Base-by-base conservation (phyloP, 176 grass and related monocot species). In the Cenchrus fungigraminus region DNA sequence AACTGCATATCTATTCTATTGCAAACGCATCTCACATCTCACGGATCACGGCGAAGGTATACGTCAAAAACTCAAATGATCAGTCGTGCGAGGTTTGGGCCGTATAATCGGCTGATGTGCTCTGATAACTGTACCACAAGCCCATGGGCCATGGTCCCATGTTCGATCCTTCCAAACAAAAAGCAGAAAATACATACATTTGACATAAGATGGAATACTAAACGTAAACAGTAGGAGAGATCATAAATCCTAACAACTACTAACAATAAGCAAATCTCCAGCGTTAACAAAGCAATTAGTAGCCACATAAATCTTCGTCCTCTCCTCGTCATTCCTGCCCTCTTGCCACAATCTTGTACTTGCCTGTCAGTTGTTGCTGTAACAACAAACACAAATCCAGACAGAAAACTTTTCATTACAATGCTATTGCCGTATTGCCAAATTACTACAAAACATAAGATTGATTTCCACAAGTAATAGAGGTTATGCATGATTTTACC, bases 281-380 rank as follows among this genome's bases (percentile, higher is more conserved):
- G 50, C 22, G 25, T 12, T 68, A 9, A 9, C 28, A 10, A 65
- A 44, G 9, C 11, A 74, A 76, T 22, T 6, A 22, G 4, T 4
- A 22, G 4, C 4, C 10, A 10, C 56, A 55, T 12, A 3, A 11
- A 74, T 60, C 74, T 83, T 87, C 10, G 51, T 65, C 85, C 3
- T 68, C 17, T 22, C 73, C 46, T 32, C 4, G 7, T 89, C 90
- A 74, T 74, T 89, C 75, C n/a, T 90, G 55, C 7, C 87, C 82
- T 55, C 91, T 87, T n/a, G 95, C 80, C 28, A 95, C 95, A 65
- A 98, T 98, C 85, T 86, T 98, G 87, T 95, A 98, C 66, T 98
- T 98, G 12, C 92, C 92, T 13, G 91, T 98, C 45, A 85, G 15
- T 90, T 98, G 95, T 98, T 98, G 91, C 95, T 98, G 92, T 65